A percentile compares a stretch with the other conserved stretches of the same genome.
phyloP scores from a whole-genome alignment of 179 eudicot species.

The Beta corolliflora region DNA sequence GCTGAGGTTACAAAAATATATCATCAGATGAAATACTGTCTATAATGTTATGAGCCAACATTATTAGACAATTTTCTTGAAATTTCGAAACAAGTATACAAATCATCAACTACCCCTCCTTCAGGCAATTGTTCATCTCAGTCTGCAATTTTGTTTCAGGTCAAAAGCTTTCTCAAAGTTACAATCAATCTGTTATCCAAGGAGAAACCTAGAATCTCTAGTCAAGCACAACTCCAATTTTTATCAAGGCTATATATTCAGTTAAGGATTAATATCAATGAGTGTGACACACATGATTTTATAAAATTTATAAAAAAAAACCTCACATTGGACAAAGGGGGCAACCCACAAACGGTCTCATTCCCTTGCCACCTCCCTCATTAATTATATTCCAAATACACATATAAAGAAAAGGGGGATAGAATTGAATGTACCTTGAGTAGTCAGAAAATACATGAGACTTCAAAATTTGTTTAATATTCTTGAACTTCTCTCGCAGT shows the following conservation, averaged over 20 bases:
- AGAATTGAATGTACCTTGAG: slow-evolving; percentile 64
- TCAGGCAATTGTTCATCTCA: neutral
- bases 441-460: slow-evolving; percentile 98
- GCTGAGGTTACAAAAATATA: slow-evolving; percentile 47
- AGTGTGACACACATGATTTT: neutral
- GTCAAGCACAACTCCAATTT: neutral
- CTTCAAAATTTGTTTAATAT: slow-evolving; percentile 90
- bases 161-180: neutral
- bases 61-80: neutral
- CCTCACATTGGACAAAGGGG: neutral
- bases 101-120: slow-evolving; percentile 4
- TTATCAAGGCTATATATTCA: neutral
- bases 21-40: slow-evolving; percentile 16
- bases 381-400: neutral
- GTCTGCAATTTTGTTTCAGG: neutral
- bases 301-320: neutral
- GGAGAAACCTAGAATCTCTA: slow-evolving; percentile 6
- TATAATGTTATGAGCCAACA: neutral
- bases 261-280: neutral
- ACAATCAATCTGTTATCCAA: neutral
- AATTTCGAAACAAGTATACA: neutral
- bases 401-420: neutral
- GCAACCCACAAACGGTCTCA: neutral
- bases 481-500: slow-evolving; percentile 90
- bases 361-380: neutral